Conservation (phyloP, 2,329 filamentous ascomycete species). For the Colletotrichum zoysiae region DNA sequence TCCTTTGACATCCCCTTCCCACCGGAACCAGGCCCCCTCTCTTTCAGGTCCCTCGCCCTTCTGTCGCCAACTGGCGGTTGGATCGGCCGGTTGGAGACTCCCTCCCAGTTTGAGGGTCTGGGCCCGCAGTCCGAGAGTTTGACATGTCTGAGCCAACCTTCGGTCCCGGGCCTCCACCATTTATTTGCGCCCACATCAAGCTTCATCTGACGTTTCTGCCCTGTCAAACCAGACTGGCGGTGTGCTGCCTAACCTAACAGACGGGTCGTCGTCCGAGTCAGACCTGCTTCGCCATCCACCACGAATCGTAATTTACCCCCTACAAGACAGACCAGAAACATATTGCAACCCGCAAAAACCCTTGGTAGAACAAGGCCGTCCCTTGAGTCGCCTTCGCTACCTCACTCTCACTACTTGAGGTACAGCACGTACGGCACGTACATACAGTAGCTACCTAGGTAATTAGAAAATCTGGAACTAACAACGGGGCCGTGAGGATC, state of each 20-base stretch:
- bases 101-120: conserved; percentile 11
- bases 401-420: not conserved
- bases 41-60: conserved; percentile 23
- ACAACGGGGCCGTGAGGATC: conserved; percentile 21
- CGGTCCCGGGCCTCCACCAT: conserved; percentile 30
- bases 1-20: not conserved
- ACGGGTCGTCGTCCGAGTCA: conserved; percentile 36
- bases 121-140: conserved; percentile 18
- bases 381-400: conserved; percentile 20
- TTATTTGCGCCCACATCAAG: conserved; percentile 21
- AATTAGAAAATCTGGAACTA: conserved; percentile 6
- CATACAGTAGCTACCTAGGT: too few species aligned
- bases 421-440: too few species aligned
- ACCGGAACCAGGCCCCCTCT: not conserved
- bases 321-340: conserved; percentile 31
- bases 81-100: not conserved
- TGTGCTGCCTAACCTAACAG: conserved; percentile 36
- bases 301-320: conserved; percentile 28
- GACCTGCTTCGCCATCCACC: conserved; percentile 4
- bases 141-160: conserved; percentile 21
- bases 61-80: not conserved
- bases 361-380: conserved; percentile 24
- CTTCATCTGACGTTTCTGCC: conserved; percentile 38
- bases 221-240: conserved; percentile 37
- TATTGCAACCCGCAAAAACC: conserved; percentile 15